Evolutionary conservation across 345 rosid species (phyloP), one percentile per base, ranked within the genome.

Genomic region (Rhodamnia argentea): DNA sequence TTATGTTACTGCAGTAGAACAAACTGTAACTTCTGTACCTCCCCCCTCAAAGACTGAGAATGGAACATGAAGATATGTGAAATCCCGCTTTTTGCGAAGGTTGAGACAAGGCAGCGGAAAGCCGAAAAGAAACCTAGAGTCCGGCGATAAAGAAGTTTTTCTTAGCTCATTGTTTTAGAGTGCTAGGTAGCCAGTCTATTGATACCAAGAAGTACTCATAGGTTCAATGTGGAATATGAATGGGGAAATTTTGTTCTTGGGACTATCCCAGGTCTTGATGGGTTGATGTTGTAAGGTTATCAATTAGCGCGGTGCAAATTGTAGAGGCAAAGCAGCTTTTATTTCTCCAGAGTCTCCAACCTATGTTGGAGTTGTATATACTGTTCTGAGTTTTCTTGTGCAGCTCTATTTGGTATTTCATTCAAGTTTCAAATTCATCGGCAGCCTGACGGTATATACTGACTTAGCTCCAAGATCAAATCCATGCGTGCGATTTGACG

Each of bases 11-110:
- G 57, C 90, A 26, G 64, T 76, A n/a, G 87, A 88, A 87, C 93
- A 95, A 88, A 84, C 92, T 44, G 88, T 70, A 70, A 70, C 93
- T 42, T 85, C 92, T 52, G 42, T 60, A 62, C 90, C 94, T 84
- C 94, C 94, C 44, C 91, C 92, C 26, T 89, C 89, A 86, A 90
- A 92, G 86, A 92, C 92, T 29, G 92, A 93, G 84, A 87, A 56
- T 70, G 84, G 90, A 40, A 82, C 82, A 53, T 87, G 90, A 70
- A 70, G 81, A 10, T 18, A 70, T 37, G 26, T 70, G 26, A 70
- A 70, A 70, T 47, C 40, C 47, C 47, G 40, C 0, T 70, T 70
- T 70, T 37, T 70, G 47, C 0, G 47, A 70, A 37, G 47, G 81
- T 70, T 37, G 26, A 20, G 81, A 11, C 47, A 70, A 70, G 81